A percentile compares a stretch with the other conserved stretches of the same genome.
These are phyloP conservation scores for Byssoonygena ceratinophila DNA, from an alignment of 2,329 filamentous ascomycete species.

Conservation along the genomic window DNA sequence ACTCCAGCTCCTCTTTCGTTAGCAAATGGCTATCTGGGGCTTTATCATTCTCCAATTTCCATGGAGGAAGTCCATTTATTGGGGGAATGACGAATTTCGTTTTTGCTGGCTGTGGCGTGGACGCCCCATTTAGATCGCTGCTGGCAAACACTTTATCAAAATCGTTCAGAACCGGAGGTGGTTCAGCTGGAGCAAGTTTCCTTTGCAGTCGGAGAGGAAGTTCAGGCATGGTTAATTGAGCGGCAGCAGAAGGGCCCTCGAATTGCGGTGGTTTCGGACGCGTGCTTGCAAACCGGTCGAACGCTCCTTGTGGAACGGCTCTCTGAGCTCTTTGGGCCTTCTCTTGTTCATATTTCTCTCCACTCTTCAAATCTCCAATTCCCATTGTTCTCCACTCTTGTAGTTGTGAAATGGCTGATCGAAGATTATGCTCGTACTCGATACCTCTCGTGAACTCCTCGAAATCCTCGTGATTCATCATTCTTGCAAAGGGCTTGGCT, in stretches of 20 bases:
- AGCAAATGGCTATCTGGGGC: slow-evolving; percentile 73
- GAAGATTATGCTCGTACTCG: slow-evolving; percentile 80
- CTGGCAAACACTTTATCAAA: slow-evolving; percentile 48
- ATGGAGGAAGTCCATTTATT: slow-evolving; percentile 37
- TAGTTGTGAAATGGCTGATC: slow-evolving; percentile 77
- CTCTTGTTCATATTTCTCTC: slow-evolving; percentile 86
- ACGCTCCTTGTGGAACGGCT: slow-evolving; percentile 59
- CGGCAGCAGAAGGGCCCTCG: slow-evolving; percentile 65
- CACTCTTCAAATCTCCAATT: slow-evolving; percentile 72
- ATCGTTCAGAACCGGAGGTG: slow-evolving; percentile 38
- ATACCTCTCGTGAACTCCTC: slow-evolving; percentile 74
- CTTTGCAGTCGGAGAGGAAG: slow-evolving; percentile 53
- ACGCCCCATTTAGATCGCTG: slow-evolving; percentile 38
- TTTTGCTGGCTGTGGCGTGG: slow-evolving; percentile 33
- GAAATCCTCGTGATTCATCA: slow-evolving; percentile 93
- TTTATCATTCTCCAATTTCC: slow-evolving; percentile 62
- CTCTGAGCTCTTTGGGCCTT: slow-evolving; percentile 64
- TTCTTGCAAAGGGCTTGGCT: slow-evolving; percentile 86
- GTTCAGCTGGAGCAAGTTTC: slow-evolving; percentile 24
- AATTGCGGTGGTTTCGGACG: slow-evolving; percentile 57
- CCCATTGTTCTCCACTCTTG: slow-evolving; percentile 86
- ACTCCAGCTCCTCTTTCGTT: slow-evolving; percentile 68
- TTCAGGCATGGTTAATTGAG: slow-evolving; percentile 67
- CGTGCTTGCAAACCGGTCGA: slow-evolving; percentile 69
- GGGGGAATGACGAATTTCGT: slow-evolving; percentile 44